Evolutionary conservation across 305 asterid genomes (phyloP).

Genomic region (Rubia tinctorum): DNA sequence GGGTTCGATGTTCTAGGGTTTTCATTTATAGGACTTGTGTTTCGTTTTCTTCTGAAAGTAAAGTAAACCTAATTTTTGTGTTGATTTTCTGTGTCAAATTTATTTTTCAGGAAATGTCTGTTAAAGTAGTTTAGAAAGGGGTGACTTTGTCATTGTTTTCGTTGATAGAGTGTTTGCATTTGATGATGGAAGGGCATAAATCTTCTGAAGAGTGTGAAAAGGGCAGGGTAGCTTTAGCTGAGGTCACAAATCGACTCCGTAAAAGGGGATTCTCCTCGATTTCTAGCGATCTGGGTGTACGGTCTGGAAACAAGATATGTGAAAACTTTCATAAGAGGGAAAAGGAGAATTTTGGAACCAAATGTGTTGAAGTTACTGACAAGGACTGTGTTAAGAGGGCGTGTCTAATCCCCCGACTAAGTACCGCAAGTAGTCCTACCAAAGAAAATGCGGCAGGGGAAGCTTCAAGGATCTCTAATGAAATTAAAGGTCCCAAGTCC

Average conservation of each 20-base stretch:
- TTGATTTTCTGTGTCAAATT: not conserved
- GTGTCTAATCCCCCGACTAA: not conserved
- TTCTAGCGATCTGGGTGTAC: constrained; percentile 9
- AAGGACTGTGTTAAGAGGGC: constrained; percentile 7
- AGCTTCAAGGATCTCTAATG: constrained; percentile 20
- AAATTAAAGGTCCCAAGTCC: constrained; percentile 25
- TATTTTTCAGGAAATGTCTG: not conserved
- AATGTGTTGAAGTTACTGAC: not conserved
- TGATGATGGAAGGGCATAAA: constrained; percentile 9
- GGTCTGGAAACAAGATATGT: not conserved
- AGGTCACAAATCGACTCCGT: constrained; percentile 11
- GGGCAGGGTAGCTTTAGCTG: constrained; percentile 9
- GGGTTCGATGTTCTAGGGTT: not conserved
- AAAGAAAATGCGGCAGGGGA: constrained; percentile 9
- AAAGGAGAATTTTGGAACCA: constrained; percentile 4
- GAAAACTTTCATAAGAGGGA: not conserved
- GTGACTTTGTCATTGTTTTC: not conserved
- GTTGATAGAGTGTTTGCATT: not conserved
- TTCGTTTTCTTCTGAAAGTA: not conserved
- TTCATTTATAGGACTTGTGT: not conserved
- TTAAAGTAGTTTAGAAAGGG: not conserved
- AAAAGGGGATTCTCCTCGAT: constrained; percentile 7
- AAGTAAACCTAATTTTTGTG: not conserved
- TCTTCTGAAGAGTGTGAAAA: not conserved
- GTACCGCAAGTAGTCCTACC: constrained; percentile 4